Evolutionary conservation across 306 rosid genomes (phyloP), one percentile per base, ranked within the genome.

Genomic region (Hippophae gyantsensis): DNA sequence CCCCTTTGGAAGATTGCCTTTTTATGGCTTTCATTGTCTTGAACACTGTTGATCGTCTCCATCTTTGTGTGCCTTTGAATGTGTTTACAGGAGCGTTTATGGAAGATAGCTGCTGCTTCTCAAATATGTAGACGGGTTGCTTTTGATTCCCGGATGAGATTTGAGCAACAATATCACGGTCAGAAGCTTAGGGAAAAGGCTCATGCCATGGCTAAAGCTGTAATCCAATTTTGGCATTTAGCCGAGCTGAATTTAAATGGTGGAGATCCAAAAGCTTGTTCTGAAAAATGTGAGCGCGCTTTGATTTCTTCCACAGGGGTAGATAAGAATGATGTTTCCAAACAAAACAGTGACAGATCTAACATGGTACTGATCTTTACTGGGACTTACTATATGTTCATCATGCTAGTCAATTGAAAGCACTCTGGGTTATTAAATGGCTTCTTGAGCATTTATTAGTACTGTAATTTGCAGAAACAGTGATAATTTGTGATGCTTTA

Each of bases 51-150:
- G 13, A 10, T 49, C 9, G 25, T 3, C n/a, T 40, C 5, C 12
- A 54, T 42, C 13, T 18, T 11, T 32, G 10, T 48, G 25, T 46
- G 13, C 49, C 52, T 68, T 13, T 56, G 10, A 12, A 10, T 23
- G 4, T 68, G 14, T 66, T 70, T 72, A 62, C 69, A 93, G 99
- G 99, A 93, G 81, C 95, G 97, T 64, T 81, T 89, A 50, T 93
- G 99, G 99, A 93, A 89, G 95, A 63, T 76, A 65, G 56, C 89
- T 64, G 94, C 95, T 57, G 94, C 97, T 66, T 86, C 89, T 55
- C 95, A 93, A 65, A 57, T 86, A 69, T 75, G 90, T 70, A 79
- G 66, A 58, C 90, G 68, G 11, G 90, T 75, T 48, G 88, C 95
- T 73, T 68, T 73, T 72, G 46, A 81, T 74, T 84, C 95, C 66